Evolutionary conservation across 208 protist genomes (phyloP).

Genomic region (Acanthamoeba quina): DNA sequence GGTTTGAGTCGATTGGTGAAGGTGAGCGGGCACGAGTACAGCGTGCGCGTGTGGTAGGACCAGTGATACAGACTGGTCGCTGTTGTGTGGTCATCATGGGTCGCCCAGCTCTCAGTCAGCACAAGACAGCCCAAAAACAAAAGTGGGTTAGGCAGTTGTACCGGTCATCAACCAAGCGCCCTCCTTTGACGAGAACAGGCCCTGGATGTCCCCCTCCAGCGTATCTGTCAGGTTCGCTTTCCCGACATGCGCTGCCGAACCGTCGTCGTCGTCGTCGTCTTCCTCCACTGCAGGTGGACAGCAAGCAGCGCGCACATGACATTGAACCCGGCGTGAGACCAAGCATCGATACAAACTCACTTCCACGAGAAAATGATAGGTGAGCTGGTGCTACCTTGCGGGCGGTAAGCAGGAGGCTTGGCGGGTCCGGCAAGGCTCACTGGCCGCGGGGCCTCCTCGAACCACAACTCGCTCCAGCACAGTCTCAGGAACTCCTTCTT

Average conservation of each 20-base stretch:
- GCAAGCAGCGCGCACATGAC: neutral
- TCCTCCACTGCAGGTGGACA: neutral
- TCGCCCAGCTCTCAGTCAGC: no score
- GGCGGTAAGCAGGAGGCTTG: neutral
- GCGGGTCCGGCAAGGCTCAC: neutral
- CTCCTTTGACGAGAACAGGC: neutral
- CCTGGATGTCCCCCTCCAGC: neutral
- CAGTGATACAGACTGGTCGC: neutral
- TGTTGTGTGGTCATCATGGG: neutral
- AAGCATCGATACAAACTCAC: neutral
- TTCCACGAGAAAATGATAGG: no score
- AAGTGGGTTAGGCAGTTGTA: no score
- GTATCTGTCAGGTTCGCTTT: slow-evolving; percentile 28
- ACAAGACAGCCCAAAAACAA: no score
- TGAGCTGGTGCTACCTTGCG: neutral
- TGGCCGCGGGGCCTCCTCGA: neutral
- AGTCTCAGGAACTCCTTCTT: slow-evolving; percentile 5
- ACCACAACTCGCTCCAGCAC: slow-evolving; percentile 55
- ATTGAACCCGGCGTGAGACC: neutral
- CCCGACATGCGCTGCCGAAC: neutral
- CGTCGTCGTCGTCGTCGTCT: slow-evolving; percentile 17
- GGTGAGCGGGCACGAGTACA: neutral
- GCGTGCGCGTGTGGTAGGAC: slow-evolving; percentile 25
- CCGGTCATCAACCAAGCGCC: slow-evolving; percentile 20
- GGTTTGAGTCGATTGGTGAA: neutral